Percentiles rank a stretch among this genome's conserved stretches.
phyloP scores from a whole-genome alignment of 805 yeast species.

The Saturnispora galanensis region DNA sequence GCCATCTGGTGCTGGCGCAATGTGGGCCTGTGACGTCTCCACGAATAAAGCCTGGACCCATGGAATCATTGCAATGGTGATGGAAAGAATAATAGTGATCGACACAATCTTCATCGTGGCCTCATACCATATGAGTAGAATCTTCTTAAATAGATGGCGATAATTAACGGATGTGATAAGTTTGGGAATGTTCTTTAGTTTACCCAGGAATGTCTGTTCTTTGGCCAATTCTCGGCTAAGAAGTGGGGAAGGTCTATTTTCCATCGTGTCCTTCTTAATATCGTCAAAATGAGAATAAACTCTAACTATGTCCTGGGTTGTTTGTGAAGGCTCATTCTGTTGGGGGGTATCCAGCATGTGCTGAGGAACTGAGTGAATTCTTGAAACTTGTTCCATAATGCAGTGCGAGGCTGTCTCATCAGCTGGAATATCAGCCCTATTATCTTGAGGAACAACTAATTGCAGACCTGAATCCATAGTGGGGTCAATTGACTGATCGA shows the following conservation, averaged over 20 bases:
- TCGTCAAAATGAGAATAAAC: slow-evolving; percentile 42
- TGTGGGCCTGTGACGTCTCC: slow-evolving; percentile 32
- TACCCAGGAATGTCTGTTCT: background rate
- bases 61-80: slow-evolving; percentile 74
- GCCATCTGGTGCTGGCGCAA: slow-evolving; percentile 75
- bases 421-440: too few species aligned
- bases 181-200: background rate
- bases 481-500: too few species aligned
- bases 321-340: slow-evolving; percentile 24
- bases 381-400: slow-evolving; percentile 3
- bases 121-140: slow-evolving; percentile 17
- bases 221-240: background rate
- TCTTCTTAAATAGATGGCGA: slow-evolving; percentile 5
- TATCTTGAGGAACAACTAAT: too few species aligned
- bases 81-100: slow-evolving; percentile 49
- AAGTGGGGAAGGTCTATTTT: background rate
- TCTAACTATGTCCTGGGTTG: slow-evolving; percentile 34
- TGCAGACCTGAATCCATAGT: too few species aligned
- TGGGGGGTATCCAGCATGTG: slow-evolving; percentile 19
- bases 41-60: slow-evolving; percentile 71
- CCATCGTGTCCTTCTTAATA: slow-evolving; percentile 14
- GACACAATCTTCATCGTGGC: slow-evolving; percentile 68
- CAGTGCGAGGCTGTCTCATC: background rate
- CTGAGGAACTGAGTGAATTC: slow-evolving; percentile 11
- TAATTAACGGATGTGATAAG: slow-evolving; percentile 7